These are phyloP conservation scores for Pseudodiploospora longispora DNA, from an alignment of 2,329 filamentous ascomycete species.

Conservation along the genomic window DNA sequence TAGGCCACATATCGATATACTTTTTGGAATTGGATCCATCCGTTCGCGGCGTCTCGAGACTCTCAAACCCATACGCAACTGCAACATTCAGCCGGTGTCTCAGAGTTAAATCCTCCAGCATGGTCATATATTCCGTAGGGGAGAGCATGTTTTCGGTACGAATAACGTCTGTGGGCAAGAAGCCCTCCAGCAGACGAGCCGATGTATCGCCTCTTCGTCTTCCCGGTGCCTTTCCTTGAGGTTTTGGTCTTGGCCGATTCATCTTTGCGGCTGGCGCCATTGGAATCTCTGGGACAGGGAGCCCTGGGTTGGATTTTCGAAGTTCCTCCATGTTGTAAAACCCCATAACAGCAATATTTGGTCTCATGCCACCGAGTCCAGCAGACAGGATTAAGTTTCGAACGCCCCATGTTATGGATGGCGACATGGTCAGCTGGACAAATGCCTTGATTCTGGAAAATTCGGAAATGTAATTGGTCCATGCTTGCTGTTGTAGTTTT, in stretches of 20 bases:
- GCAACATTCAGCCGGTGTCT: constrained; percentile 77
- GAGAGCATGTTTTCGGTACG: constrained; percentile 60
- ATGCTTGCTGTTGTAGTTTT: constrained; percentile 69
- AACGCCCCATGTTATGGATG: constrained; percentile 75
- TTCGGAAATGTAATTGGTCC: constrained; percentile 78
- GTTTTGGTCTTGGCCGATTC: constrained; percentile 19
- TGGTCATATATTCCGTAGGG: constrained; percentile 68
- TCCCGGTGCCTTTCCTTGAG: constrained; percentile 21
- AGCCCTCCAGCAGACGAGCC: constrained; percentile 46
- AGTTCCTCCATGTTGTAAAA: constrained; percentile 77
- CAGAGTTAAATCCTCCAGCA: constrained; percentile 73
- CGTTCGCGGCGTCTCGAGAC: constrained; percentile 61
- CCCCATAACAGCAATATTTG: constrained; percentile 76
- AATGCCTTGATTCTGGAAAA: constrained; percentile 83
- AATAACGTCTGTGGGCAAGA: constrained; percentile 62
- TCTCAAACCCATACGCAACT: constrained; percentile 72
- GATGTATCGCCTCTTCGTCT: constrained; percentile 47
- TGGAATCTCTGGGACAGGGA: constrained; percentile 47
- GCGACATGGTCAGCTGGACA: constrained; percentile 77
- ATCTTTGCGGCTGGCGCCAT: constrained; percentile 27
- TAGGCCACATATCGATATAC: constrained; percentile 84
- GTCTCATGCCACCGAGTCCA: constrained; percentile 78
- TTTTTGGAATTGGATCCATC: constrained; percentile 56
- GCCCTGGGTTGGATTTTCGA: constrained; percentile 47
- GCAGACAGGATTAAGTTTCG: constrained; percentile 75